Evolutionary conservation across 2,329 filamentous ascomycete genomes (phyloP).

Genomic region (Verticillium zaregamsianum): DNA sequence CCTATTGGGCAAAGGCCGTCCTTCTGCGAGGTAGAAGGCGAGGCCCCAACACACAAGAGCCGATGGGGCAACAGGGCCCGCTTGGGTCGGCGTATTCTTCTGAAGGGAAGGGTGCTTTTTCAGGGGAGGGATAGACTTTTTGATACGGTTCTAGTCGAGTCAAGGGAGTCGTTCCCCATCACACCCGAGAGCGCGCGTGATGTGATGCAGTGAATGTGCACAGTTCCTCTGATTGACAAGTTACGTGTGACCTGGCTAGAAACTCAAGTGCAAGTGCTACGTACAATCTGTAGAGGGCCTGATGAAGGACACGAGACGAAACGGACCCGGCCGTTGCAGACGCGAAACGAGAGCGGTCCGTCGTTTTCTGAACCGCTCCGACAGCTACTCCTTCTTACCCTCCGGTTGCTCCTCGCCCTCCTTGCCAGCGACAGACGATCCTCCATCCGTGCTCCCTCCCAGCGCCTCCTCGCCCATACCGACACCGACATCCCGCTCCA

Average conservation of each 20-base stretch:
- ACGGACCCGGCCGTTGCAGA: no score
- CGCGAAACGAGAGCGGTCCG: no score
- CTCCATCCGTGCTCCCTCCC: slow-evolving; percentile 1
- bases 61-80: background rate
- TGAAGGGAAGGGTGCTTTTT: background rate
- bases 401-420: background rate
- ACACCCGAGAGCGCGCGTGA: background rate
- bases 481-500: slow-evolving; percentile 7
- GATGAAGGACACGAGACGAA: no score
- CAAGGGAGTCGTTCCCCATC: background rate
- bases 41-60: background rate
- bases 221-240: no score
- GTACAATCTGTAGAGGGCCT: no score
- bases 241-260: no score
- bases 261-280: no score
- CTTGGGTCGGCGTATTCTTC: background rate
- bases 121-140: background rate
- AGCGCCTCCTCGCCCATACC: slow-evolving; percentile 1
- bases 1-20: background rate
- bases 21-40: background rate
- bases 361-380: no score
- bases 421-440: slow-evolving; percentile 2
- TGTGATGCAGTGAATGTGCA: no score
- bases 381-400: background rate
- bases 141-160: background rate